Percentiles rank a stretch among this genome's conserved stretches.
phyloP scores from a whole-genome alignment of 805 yeast genomes.

The Kodamaea hsintzibuensis region DNA sequence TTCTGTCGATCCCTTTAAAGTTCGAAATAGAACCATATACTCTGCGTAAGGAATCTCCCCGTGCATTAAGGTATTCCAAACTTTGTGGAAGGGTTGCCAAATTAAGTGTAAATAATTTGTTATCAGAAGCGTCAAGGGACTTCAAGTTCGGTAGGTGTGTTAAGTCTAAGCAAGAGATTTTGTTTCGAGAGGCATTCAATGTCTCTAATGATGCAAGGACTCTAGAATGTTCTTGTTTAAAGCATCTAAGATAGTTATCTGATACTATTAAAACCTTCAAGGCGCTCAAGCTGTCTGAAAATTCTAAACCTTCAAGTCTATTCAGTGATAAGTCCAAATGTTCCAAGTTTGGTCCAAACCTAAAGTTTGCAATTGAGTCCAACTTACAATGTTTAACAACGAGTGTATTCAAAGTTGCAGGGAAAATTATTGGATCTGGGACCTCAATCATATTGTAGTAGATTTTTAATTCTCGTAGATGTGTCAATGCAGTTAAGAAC shows the following conservation, averaged over 20 bases:
- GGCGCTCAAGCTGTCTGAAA: neutral
- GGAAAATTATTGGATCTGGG: neutral
- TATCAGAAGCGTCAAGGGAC: neutral
- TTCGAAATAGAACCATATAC: neutral
- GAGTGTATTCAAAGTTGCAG: neutral
- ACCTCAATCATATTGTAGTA: neutral
- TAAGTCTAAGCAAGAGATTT: neutral
- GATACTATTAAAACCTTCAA: neutral
- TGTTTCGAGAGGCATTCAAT: neutral
- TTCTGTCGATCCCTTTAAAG: neutral
- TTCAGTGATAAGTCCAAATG: neutral
- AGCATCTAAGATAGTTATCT: neutral
- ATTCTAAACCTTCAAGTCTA: neutral
- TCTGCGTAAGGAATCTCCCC: neutral
- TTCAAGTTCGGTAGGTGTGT: neutral
- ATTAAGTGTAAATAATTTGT: neutral
- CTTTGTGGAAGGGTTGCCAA: neutral
- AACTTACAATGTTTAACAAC: neutral
- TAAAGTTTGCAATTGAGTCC: neutral
- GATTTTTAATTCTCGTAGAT: neutral
- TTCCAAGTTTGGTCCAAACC: neutral
- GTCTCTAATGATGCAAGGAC: neutral
- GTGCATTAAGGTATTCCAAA: neutral
- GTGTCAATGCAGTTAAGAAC: neutral
- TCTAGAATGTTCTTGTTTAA: neutral